phyloP scores from a whole-genome alignment of 495 filamentous ascomycete species.

The Poronia punctata region DNA sequence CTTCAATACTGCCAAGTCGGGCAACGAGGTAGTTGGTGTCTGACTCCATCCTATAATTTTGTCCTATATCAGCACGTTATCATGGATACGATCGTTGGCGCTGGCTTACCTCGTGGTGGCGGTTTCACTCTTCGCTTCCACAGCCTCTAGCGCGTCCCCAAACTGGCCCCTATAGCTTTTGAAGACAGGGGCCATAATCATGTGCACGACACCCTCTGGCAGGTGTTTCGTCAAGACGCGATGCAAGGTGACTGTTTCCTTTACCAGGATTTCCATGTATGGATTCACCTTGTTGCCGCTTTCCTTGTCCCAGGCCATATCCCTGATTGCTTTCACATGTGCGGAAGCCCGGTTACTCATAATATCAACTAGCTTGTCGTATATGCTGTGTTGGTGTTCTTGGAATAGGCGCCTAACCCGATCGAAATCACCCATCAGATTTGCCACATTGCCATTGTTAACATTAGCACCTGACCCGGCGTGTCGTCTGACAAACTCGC shows the following conservation, averaged over 20 bases:
- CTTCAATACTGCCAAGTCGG: slow-evolving; percentile 71
- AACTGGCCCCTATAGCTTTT: slow-evolving; percentile 78
- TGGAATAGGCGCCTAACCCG: slow-evolving; percentile 82
- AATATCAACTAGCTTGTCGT: slow-evolving; percentile 93
- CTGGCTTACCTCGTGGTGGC: slow-evolving; percentile 66
- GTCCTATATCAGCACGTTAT: too few relatives aligned
- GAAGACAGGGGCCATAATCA: slow-evolving; percentile 92
- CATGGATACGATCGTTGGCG: background rate
- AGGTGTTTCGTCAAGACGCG: slow-evolving; percentile 82
- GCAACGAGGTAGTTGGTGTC: slow-evolving; percentile 74
- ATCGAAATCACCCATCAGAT: slow-evolving; percentile 81
- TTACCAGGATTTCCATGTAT: slow-evolving; percentile 88
- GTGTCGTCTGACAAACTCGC: slow-evolving; percentile 84
- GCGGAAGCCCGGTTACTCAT: slow-evolving; percentile 73
- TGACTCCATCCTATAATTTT: slow-evolving; percentile 62
- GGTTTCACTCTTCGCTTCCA: slow-evolving; percentile 55
- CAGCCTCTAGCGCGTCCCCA: slow-evolving; percentile 64
- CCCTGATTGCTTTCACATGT: slow-evolving; percentile 69
- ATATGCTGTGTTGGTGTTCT: slow-evolving; percentile 88
- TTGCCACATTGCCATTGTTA: slow-evolving; percentile 37
- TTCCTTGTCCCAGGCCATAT: slow-evolving; percentile 64
- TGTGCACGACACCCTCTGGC: slow-evolving; percentile 63
- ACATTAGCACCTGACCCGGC: slow-evolving; percentile 49
- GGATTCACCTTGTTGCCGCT: slow-evolving; percentile 41
- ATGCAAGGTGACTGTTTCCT: slow-evolving; percentile 83